Evolutionary conservation across 164 flowering plant genomes (phyloP).

Genomic region (Nymphaea thermarum): DNA sequence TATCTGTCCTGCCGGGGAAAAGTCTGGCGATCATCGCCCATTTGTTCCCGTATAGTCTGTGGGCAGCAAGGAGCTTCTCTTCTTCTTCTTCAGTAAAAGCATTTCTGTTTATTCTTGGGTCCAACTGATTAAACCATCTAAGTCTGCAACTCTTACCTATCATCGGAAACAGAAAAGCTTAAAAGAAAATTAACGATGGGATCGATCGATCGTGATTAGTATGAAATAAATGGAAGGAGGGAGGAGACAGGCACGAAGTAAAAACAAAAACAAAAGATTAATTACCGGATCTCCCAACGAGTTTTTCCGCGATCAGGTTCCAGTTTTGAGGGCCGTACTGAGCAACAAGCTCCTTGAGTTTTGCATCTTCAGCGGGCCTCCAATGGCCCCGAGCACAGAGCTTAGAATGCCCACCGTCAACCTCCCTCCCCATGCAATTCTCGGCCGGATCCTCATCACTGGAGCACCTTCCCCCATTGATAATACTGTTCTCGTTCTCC

Average conservation of each 20-base stretch:
- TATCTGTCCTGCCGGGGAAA: slow-evolving; percentile 75
- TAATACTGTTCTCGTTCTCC: background rate
- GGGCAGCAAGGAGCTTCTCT: slow-evolving; percentile 52
- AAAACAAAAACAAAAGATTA: slow-evolving; percentile 3
- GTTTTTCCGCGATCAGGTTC: slow-evolving; percentile 22
- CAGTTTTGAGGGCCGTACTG: slow-evolving; percentile 24
- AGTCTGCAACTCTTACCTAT: slow-evolving; percentile 76
- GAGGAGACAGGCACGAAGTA: background rate
- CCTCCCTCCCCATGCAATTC: slow-evolving; percentile 1
- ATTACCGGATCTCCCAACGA: slow-evolving; percentile 22
- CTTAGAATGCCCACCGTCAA: slow-evolving; percentile 7
- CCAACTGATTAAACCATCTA: slow-evolving; percentile 83
- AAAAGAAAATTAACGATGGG: background rate
- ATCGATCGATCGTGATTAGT: background rate
- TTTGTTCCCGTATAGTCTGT: slow-evolving; percentile 49
- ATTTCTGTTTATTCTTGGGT: slow-evolving; percentile 62
- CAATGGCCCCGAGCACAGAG: slow-evolving; percentile 20
- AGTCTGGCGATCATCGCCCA: slow-evolving; percentile 77
- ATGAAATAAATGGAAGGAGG: background rate
- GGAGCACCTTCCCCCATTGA: background rate
- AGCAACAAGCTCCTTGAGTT: slow-evolving; percentile 17
- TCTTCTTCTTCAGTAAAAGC: slow-evolving; percentile 71
- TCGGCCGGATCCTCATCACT: background rate
- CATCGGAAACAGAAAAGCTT: background rate
- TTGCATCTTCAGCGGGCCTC: slow-evolving; percentile 21